Conservation (phyloP, 2,329 filamentous ascomycete species). For the Aspergillus sp. region DNA sequence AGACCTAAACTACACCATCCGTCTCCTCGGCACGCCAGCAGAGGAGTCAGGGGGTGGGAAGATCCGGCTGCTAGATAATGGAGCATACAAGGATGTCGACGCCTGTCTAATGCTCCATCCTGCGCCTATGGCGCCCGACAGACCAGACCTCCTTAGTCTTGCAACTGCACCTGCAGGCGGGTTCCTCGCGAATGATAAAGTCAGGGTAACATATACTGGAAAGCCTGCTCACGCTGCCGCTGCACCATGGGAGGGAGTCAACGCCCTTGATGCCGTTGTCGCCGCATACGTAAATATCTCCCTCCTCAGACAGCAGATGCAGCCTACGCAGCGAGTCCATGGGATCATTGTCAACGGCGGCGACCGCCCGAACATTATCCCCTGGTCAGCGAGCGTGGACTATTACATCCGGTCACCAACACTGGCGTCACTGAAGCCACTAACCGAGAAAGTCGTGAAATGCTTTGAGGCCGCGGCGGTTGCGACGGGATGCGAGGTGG, state of each 20-base stretch:
- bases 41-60: conserved; percentile 44
- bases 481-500: conserved; percentile 38
- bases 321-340: conserved; percentile 55
- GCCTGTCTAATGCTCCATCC: conserved; percentile 49
- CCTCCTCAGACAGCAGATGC: conserved; percentile 59
- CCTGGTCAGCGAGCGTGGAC: conserved; percentile 52
- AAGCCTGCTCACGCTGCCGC: conserved; percentile 60
- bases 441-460: conserved; percentile 33
- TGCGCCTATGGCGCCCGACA: conserved; percentile 31
- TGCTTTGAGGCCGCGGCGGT: conserved; percentile 39
- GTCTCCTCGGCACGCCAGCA: conserved; percentile 41
- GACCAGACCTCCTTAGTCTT: conserved; percentile 27
- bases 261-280: conserved; percentile 62
- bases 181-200: conserved; percentile 37
- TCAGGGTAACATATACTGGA: conserved; percentile 50
- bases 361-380: conserved; percentile 60
- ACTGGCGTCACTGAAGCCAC: conserved; percentile 40
- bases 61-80: conserved; percentile 44
- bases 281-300: conserved; percentile 51
- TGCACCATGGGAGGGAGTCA: conserved; percentile 61
- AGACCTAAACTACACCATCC: conserved; percentile 33
- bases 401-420: conserved; percentile 51
- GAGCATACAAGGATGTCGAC: conserved; percentile 45
- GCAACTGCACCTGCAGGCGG: conserved; percentile 31
- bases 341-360: conserved; percentile 59